Evolutionary conservation across 192 early-diverging fungal genomes (phyloP), one percentile per base, ranked within the genome.

Genomic region (Coemansia reversa): DNA sequence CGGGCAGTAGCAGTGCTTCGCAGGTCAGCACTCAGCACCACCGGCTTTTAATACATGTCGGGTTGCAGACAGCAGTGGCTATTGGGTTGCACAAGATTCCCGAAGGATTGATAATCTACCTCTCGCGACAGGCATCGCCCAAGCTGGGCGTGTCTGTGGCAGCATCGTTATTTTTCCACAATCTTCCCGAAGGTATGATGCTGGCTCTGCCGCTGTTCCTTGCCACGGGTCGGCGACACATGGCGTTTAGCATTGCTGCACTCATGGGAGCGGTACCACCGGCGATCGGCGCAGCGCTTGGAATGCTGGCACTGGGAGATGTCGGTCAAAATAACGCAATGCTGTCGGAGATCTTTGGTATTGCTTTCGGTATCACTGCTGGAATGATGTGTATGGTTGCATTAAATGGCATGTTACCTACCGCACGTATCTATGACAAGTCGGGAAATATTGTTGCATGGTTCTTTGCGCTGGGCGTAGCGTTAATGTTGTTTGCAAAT

Each of bases 41-140:
- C 20, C 65, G 63, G 25, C 65, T 66, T 18, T 53, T 83, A 19
- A 52, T 79, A 28, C 60, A 61, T 39, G 70, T 79, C 11, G 81
- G 75, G 19, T 50, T 83, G 45, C 76, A 76, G 51, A 83, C 75
- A 12, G 81, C 75, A 6, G 66, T 78, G 14, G 75, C 81, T 7
- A 74, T 83, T 19, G 70, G 75, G 19, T 58, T 83, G 42, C 81
- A 83, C 66, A 83, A 83, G 65, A 52, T 83, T 12, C 81, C 81
- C 0, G 81, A 83, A 54, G 80, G 81, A 23, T 62, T 83, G 60
- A 71, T 76, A 6, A 77, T 74, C 61, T 82, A 63, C 48, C 42
- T 79, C 20, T 72, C 75, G 16, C 66, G 69, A 7, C 56, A 63
- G 45, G 73, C 75, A 19, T 72, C 72, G 32, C 60, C 75, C n/a